Conservation (phyloP, 1,284 basidiomycete species). For the Violaceomyces palustris region DNA sequence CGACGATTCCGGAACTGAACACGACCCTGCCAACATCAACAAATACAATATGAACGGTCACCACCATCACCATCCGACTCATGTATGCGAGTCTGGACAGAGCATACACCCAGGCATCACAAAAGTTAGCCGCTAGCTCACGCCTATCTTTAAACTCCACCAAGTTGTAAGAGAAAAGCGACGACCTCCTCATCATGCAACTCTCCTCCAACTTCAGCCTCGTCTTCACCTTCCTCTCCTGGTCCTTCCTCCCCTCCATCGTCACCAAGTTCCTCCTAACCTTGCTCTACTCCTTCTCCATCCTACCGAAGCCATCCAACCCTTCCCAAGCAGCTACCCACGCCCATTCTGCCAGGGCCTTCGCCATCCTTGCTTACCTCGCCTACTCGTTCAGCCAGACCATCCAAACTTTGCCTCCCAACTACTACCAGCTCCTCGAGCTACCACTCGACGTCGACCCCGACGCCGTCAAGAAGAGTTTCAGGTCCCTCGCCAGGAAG, state of each 20-base stretch:
- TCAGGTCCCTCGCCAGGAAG: constrained; percentile 66
- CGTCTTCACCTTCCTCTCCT: constrained; percentile 6
- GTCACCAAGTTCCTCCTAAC: constrained; percentile 11
- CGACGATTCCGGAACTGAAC: no score
- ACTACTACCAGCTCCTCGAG: constrained; percentile 71
- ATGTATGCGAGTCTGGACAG: no score
- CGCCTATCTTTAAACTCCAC: no score
- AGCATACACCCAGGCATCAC: no score
- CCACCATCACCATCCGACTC: no score
- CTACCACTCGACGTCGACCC: constrained; percentile 64
- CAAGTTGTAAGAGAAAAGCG: no score
- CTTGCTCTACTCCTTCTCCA: constrained; percentile 5
- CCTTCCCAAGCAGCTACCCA: constrained; percentile 3
- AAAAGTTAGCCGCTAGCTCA: no score
- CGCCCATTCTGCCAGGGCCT: constrained; percentile 51
- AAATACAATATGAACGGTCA: no score
- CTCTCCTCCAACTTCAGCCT: neutral
- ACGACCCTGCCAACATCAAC: no score
- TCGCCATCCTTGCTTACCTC: constrained; percentile 67
- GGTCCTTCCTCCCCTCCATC: constrained; percentile 26
- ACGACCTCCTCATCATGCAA: no score
- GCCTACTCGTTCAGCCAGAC: constrained; percentile 63
- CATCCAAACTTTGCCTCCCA: constrained; percentile 60
- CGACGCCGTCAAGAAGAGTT: constrained; percentile 65
- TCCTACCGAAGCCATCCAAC: constrained; percentile 1